Conservation (phyloP, 1,284 basidiomycete species). For the Cutaneotrichosporon spelunceum region DNA sequence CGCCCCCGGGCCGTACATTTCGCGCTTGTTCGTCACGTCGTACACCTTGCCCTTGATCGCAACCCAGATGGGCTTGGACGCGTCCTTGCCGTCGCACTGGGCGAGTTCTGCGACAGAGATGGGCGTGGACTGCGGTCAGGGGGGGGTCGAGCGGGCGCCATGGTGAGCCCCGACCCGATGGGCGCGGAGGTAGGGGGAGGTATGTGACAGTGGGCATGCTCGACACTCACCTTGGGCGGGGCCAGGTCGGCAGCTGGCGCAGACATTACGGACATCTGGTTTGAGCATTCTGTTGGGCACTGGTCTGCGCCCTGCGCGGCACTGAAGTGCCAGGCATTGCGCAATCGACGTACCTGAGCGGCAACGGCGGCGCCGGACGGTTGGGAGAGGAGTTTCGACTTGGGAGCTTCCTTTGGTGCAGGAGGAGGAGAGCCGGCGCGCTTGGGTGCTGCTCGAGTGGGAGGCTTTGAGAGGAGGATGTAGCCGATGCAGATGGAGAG, state of each 20-base stretch:
- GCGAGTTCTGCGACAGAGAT: constrained; percentile 43
- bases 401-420: background rate
- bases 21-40: constrained; percentile 48
- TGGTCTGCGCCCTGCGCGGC: too few species aligned
- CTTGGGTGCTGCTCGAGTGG: background rate
- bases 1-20: constrained; percentile 52
- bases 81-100: constrained; percentile 45
- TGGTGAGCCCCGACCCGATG: too few species aligned
- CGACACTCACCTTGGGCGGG: constrained; percentile 44
- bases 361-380: constrained; percentile 43
- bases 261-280: constrained; percentile 42
- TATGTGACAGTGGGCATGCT: background rate
- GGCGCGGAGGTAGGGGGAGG: background rate
- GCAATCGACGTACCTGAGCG: constrained; percentile 38
- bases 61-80: constrained; percentile 49
- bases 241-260: constrained; percentile 43
- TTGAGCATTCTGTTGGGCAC: too few species aligned
- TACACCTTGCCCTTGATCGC: constrained; percentile 54
- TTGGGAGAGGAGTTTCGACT: constrained; percentile 20
- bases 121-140: constrained; percentile 40
- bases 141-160: too few species aligned
- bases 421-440: background rate
- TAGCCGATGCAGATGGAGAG: background rate
- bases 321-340: too few species aligned
- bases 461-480: background rate